A percentile compares a stretch with the other conserved stretches of the same genome.
phyloP scores from a whole-genome alignment of 179 eudicot genomes.

The Silene coronaria region DNA sequence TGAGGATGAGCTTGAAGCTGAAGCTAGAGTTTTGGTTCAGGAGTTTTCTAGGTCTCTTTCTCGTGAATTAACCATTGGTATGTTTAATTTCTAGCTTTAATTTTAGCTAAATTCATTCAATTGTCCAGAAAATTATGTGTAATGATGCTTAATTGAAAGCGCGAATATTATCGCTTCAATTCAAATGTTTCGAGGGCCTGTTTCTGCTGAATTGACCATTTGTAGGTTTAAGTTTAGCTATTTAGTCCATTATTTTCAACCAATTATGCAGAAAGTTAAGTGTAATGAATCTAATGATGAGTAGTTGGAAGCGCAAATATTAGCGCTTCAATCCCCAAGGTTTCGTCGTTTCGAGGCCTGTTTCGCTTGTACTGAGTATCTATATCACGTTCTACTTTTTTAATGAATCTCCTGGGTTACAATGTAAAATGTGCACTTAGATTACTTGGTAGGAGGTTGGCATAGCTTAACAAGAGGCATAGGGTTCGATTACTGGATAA shows the following conservation, averaged over 20 bases:
- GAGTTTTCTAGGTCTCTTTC: constrained; percentile 60
- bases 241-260: neutral
- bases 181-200: neutral
- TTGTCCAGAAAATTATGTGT: neutral
- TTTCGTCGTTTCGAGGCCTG: neutral
- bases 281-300: neutral
- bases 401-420: neutral
- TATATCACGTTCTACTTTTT: neutral
- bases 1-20: constrained; percentile 62
- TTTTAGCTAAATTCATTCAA: neutral
- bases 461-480: neutral
- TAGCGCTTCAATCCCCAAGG: neutral
- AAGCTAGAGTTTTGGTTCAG: constrained; percentile 47
- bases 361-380: neutral
- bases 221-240: neutral
- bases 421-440: no score
- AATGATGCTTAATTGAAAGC: constrained; percentile 1
- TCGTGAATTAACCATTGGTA: constrained; percentile 19
- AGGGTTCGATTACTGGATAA: no score
- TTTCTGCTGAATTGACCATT: neutral
- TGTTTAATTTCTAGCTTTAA: neutral
- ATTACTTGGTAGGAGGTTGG: neutral
- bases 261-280: neutral
- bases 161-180: neutral
- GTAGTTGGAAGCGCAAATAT: neutral